These are phyloP conservation scores for Coprinopsis cinerea DNA, from an alignment of 768 basidiomycete species.

Conservation along the genomic window DNA sequence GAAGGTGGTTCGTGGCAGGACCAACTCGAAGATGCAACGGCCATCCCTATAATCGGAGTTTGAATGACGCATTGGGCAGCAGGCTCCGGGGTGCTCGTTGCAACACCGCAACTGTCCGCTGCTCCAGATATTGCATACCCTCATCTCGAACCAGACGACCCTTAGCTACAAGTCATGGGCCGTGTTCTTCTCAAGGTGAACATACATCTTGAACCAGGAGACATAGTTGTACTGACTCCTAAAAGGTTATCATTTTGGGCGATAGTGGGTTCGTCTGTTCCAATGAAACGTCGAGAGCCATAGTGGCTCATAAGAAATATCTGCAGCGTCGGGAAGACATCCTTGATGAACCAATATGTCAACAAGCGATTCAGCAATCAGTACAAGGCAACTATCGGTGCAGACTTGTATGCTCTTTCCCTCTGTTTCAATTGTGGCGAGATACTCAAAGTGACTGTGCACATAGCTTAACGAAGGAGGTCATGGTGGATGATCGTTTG, in stretches of 20 bases:
- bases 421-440: slow-evolving; percentile 10
- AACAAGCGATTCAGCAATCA: slow-evolving; percentile 99
- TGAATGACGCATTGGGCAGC: slow-evolving; percentile 31
- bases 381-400: slow-evolving; percentile 98
- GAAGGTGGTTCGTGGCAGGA: too few species aligned
- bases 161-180: slow-evolving; percentile 49
- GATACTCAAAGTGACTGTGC: slow-evolving; percentile 14
- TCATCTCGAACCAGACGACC: slow-evolving; percentile 15
- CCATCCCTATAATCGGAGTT: slow-evolving; percentile 38
- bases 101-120: slow-evolving; percentile 10
- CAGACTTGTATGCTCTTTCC: slow-evolving; percentile 73
- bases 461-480: slow-evolving; percentile 88
- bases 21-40: slow-evolving; percentile 2
- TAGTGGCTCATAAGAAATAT: slow-evolving; percentile 13
- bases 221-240: slow-evolving; percentile 1
- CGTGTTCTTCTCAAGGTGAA: slow-evolving; percentile 81
- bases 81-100: slow-evolving; percentile 19
- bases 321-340: slow-evolving; percentile 93
- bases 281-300: slow-evolving; percentile 1
- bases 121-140: slow-evolving; percentile 18
- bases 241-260: slow-evolving; percentile 95
- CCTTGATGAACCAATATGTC: slow-evolving; percentile 99
- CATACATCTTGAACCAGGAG: background rate
- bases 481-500: slow-evolving; percentile 95
- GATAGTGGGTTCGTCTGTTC: slow-evolving; percentile 76